These are phyloP conservation scores for Ceratocystis ficicola DNA, from an alignment of 2,329 filamentous ascomycete genomes.

Conservation along the genomic window DNA sequence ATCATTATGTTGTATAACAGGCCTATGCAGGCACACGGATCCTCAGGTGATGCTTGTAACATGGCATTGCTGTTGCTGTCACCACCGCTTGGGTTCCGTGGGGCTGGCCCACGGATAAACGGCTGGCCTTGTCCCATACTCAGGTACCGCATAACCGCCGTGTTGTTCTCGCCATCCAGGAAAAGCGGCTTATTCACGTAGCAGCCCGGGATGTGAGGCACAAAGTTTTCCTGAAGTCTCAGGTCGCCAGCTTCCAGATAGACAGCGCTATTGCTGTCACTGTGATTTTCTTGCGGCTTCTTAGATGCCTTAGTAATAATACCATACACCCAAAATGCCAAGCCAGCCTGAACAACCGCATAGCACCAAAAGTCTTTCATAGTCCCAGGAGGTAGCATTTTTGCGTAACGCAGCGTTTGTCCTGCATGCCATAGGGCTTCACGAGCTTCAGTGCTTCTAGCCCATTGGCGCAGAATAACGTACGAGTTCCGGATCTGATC, in stretches of 20 bases:
- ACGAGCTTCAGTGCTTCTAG: slow-evolving; percentile 41
- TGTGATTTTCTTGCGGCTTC: slow-evolving; percentile 24
- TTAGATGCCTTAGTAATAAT: slow-evolving; percentile 36
- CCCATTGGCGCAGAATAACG: slow-evolving; percentile 48
- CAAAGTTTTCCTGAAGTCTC: slow-evolving; percentile 22
- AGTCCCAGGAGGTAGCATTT: slow-evolving; percentile 39
- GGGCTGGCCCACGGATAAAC: slow-evolving; percentile 32
- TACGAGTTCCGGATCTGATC: slow-evolving; percentile 51
- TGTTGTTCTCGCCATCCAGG: slow-evolving; percentile 45
- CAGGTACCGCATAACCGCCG: slow-evolving; percentile 45
- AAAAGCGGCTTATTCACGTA: slow-evolving; percentile 34
- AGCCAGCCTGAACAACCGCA: slow-evolving; percentile 53
- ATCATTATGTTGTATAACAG: slow-evolving; percentile 45
- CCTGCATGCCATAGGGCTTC: slow-evolving; percentile 56
- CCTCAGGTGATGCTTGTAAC: slow-evolving; percentile 37
- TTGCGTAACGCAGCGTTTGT: slow-evolving; percentile 51
- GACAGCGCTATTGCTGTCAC: background rate
- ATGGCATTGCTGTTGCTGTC: slow-evolving; percentile 2
- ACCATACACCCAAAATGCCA: slow-evolving; percentile 59
- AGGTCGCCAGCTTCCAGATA: background rate
- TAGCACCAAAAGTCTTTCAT: slow-evolving; percentile 57
- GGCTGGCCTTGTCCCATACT: slow-evolving; percentile 43
- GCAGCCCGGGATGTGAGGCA: slow-evolving; percentile 26
- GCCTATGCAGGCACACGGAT: slow-evolving; percentile 48
- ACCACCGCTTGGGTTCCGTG: background rate